These are phyloP conservation scores for Kondoa subrosea DNA, from an alignment of 768 basidiomycete genomes.

Conservation along the genomic window DNA sequence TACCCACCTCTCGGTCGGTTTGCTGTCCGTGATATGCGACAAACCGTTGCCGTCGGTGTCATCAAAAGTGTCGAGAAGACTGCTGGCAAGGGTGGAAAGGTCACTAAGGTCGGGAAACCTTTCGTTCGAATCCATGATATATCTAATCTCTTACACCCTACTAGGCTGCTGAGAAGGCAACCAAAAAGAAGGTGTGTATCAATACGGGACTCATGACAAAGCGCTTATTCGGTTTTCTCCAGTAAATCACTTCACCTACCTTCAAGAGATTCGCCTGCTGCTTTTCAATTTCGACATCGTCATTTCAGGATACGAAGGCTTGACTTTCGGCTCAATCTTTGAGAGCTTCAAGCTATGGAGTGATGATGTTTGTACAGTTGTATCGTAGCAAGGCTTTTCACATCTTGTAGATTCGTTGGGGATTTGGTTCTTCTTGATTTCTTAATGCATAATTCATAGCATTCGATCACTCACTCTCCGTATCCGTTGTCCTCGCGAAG, in stretches of 20 bases:
- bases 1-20: slow-evolving; percentile 99
- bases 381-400: no score
- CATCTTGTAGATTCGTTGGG: no score
- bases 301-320: neutral
- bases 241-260: no score
- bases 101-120: slow-evolving; percentile 46
- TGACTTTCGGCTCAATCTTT: neutral
- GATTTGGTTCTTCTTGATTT: no score
- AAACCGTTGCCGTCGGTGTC: slow-evolving; percentile 58
- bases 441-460: no score
- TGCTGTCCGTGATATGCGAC: slow-evolving; percentile 99
- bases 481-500: no score
- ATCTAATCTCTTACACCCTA: no score
- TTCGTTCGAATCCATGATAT: no score
- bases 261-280: neutral
- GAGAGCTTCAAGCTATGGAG: neutral
- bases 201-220: neutral
- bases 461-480: no score
- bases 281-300: neutral
- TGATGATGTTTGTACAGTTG: neutral
- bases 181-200: neutral
- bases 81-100: slow-evolving; percentile 22
- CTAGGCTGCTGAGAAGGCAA: neutral
- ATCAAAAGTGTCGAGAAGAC: slow-evolving; percentile 96
- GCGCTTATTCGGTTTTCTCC: no score